A percentile compares a stretch with the other conserved stretches of the same genome.
Conservation (phyloP, 768 basidiomycete species). For the Pleurotus eryngii region DNA sequence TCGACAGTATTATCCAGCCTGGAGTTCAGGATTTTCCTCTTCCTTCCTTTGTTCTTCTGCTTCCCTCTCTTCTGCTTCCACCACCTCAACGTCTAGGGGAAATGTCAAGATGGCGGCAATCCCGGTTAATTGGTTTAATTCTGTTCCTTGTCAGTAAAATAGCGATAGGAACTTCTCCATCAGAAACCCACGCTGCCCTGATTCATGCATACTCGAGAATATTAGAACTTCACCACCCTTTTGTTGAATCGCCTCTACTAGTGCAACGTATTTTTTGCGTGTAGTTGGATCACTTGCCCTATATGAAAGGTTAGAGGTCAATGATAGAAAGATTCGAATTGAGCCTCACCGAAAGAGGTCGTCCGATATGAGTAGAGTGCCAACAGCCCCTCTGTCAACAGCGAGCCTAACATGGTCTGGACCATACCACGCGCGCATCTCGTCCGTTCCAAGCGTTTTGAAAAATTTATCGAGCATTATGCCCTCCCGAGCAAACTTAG, state of each 20-base stretch:
- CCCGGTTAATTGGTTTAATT: conserved; percentile 94
- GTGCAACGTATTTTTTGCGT: conserved; percentile 78
- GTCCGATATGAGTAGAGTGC: conserved; percentile 92
- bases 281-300: conserved; percentile 79
- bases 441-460: conserved; percentile 94
- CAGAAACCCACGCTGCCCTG: conserved; percentile 83
- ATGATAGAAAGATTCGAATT: neutral
- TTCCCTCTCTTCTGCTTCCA: conserved; percentile 88
- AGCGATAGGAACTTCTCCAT: neutral
- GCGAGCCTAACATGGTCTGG: conserved; percentile 92
- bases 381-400: conserved; percentile 89
- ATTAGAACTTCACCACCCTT: conserved; percentile 93
- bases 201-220: conserved; percentile 99
- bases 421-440: conserved; percentile 98
- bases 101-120: conserved; percentile 95
- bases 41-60: conserved; percentile 70
- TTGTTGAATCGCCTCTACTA: conserved; percentile 86
- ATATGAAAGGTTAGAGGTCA: neutral
- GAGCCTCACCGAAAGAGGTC: conserved; percentile 77
- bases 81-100: conserved; percentile 92
- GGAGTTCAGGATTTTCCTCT: conserved; percentile 28
- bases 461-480: conserved; percentile 95
- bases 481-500: conserved; percentile 95
- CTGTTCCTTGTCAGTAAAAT: conserved; percentile 35
- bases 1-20: conserved; percentile 14